Percentiles rank a stretch among this genome's conserved stretches.
Conservation (phyloP, 768 basidiomycete genomes). For the Trametes cingulata region DNA sequence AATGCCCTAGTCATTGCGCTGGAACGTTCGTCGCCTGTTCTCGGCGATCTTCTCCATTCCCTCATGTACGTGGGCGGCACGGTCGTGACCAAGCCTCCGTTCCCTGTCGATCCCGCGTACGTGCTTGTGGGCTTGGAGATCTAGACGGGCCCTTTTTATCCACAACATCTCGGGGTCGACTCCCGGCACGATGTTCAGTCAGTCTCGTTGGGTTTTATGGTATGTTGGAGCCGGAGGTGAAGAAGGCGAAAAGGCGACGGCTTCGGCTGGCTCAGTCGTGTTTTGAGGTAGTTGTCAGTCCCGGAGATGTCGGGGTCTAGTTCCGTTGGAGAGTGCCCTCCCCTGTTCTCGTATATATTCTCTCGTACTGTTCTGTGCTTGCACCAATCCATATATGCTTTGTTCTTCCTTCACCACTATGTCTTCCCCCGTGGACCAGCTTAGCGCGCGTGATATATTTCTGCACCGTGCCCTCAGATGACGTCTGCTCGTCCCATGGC, state of each 20-base stretch:
- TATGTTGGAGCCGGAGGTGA: not conserved
- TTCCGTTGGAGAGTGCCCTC: not conserved
- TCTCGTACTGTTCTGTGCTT: not conserved
- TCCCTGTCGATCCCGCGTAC: slow-evolving; percentile 73
- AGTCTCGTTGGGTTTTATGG: not conserved
- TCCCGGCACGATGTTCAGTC: not conserved
- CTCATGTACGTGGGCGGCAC: slow-evolving; percentile 91
- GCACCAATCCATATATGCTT: not conserved
- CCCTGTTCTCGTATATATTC: slow-evolving; percentile 1
- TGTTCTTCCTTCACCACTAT: not conserved
- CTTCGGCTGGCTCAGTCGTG: not conserved
- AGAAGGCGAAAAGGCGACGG: slow-evolving; percentile 5
- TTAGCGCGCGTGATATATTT: too few species aligned
- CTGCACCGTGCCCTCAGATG: too few species aligned
- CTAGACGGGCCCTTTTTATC: slow-evolving; percentile 32
- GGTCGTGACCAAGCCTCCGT: slow-evolving; percentile 79
- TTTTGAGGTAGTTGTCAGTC: not conserved
- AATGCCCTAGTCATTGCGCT: slow-evolving; percentile 78
- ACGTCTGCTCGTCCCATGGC: too few species aligned
- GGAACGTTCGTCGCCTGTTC: slow-evolving; percentile 67
- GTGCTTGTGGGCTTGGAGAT: slow-evolving; percentile 88
- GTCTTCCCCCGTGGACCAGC: too few species aligned
- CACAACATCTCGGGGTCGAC: not conserved
- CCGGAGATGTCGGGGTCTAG: not conserved
- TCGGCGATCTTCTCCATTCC: slow-evolving; percentile 80